Base-by-base conservation (phyloP, 192 early-diverging fungal species). In the Gigaspora rosea region DNA sequence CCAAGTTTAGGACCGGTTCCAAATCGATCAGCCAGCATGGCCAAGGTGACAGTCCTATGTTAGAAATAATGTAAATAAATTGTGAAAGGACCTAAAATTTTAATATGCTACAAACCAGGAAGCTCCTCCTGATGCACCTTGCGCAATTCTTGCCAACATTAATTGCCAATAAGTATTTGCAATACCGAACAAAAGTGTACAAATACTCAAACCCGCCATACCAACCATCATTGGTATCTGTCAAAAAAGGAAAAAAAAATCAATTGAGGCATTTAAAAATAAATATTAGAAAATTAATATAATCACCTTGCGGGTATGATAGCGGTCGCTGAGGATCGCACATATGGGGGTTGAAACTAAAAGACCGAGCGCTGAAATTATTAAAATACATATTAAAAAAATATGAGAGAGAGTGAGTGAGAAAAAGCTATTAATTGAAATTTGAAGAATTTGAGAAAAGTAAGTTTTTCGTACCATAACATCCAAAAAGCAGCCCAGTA, bases 11-110 rank as follows among this genome's bases (percentile, higher is more conserved):
- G 82, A 12, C 83, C 81, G 32, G 87, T 86, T 5, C 85, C 82
- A 54, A 90, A 94, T 0, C 90, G 87, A 74, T 94, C 91, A 22
- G 91, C 90, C 16, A 94, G 78, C 89, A 92, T 89, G 20, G 88
- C 90, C 35, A 93, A 82, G 5, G 89, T 89, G 61, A 92, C 86
- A 5, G 92, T 88, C 86, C 87, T 87, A 77, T 50, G 68, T 46
- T 68, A 20, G 63, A 15, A 16, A 48, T 36, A 62, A 46, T 18
- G 2, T 9, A 33, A 32, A 1, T 16, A n/a, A 16, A n/a, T 65
- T 47, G n/a, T 4, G 18, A n/a, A 66, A 36, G n/a, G 18, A 18
- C 6, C 7, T 12, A 62, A 62, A 20, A 62, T 36, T 18, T 20
- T 12, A 15, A 33, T 18, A 52, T 15, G 6, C 15, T 32, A 64